Base-by-base conservation (phyloP, 2,329 filamentous ascomycete species). In the Calonectria ilicicola region DNA sequence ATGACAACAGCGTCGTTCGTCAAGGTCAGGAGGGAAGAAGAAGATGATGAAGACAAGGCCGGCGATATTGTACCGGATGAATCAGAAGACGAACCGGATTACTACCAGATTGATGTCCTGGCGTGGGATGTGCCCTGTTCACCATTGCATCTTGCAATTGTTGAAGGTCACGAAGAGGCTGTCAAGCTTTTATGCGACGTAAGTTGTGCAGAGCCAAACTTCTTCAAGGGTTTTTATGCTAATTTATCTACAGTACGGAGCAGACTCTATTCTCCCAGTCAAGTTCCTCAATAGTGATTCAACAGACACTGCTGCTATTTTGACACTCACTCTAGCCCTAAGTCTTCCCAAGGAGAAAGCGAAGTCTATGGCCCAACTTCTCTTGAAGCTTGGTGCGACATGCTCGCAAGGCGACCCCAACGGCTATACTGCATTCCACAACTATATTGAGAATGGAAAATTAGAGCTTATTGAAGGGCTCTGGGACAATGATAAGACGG, bases 71-170 rank as follows among this genome's bases (percentile, higher is more conserved):
- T 88, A 1, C 85, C 87, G 1, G 89, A 92, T 7, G 90, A 91
- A 8, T 78, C 79, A 9, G 87, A 91, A 1, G 88, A 93, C 12
- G 93, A 94, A 23, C 94, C 94, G 1, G 94, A 98, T 82, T 89
- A 96, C 65, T 96, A 94, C 81, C 91, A 97, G 76, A 88, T 96
- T 72, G 92, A 97, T 75, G 89, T 93, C 1, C 81, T 94, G n/a
- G 91, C 94, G 1, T 98, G 95, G 95, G 95, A 97, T 77, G 89
- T 88, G 6, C 91, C 92, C 5, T 90, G 91, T 70, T 93, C 93
- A 15, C 91, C 95, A 1, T 87, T 97, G 6, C 95, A 98, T 81
- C 88, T 95, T 32, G 95, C 95, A 9, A 95, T 97, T 72, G 82
- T 94, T 1, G 90, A 91, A 72, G 94, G 94, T 0, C 92, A 96